Evolutionary conservation across 495 filamentous ascomycete species (phyloP).

Genomic region (Penicillium cinerascens): DNA sequence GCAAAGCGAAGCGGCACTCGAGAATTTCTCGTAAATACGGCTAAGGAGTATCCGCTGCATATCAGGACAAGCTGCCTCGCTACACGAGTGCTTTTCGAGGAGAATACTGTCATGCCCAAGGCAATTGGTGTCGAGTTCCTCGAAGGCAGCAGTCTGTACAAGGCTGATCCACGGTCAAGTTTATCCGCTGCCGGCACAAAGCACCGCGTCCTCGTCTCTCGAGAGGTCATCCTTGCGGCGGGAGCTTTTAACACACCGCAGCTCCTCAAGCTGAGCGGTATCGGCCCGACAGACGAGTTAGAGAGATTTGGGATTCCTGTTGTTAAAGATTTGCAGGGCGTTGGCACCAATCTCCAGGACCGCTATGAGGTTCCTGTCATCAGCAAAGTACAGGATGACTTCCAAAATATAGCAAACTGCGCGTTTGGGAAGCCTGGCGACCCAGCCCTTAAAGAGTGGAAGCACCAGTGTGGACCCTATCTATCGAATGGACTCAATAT

Average conservation of each 20-base stretch:
- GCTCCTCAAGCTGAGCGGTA: constrained; percentile 61
- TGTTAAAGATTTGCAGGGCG: constrained; percentile 54
- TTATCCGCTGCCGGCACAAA: constrained; percentile 32
- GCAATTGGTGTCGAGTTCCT: constrained; percentile 65
- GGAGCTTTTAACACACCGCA: constrained; percentile 62
- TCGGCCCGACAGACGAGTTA: constrained; percentile 55
- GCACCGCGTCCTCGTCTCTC: constrained; percentile 45
- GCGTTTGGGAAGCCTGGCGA: constrained; percentile 36
- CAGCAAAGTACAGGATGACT: constrained; percentile 40
- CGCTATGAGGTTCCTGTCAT: constrained; percentile 55
- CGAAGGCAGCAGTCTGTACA: constrained; percentile 55
- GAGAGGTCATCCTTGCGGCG: constrained; percentile 58
- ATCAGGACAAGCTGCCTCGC: constrained; percentile 58
- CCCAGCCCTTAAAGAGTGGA: constrained; percentile 48
- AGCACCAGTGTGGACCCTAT: constrained; percentile 46
- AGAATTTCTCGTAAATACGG: constrained; percentile 51
- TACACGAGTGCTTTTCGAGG: constrained; percentile 57
- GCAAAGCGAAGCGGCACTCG: constrained; percentile 45
- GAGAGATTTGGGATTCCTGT: constrained; percentile 48
- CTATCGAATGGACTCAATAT: constrained; percentile 45
- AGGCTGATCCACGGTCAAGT: constrained; percentile 47
- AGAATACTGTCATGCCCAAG: constrained; percentile 31
- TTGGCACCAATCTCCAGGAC: constrained; percentile 66
- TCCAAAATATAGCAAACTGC: constrained; percentile 41
- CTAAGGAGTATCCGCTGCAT: constrained; percentile 54